phyloP scores from a whole-genome alignment of 345 rosid species.

The Erysimum cheiranthoides region DNA sequence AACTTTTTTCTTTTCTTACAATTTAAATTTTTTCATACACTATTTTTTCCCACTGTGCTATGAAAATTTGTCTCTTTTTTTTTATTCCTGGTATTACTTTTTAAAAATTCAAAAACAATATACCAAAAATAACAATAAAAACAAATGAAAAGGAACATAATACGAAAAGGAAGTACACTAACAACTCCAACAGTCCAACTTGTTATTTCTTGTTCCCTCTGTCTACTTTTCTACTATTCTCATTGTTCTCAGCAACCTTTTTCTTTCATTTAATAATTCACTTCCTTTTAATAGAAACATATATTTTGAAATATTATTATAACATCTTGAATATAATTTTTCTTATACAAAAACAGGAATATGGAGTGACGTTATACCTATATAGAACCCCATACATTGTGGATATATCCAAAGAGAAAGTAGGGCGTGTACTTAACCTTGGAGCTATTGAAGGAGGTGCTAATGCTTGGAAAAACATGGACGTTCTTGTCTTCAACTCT shows the following conservation, averaged over 20 bases:
- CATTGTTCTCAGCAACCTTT: constrained; percentile 19
- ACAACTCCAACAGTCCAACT: constrained; percentile 39
- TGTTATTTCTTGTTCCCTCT: constrained; percentile 20
- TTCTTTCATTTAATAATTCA: constrained; percentile 21
- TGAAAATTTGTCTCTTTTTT: neutral
- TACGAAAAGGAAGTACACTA: constrained; percentile 44
- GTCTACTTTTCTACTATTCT: constrained; percentile 40
- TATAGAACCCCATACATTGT: constrained; percentile 88
- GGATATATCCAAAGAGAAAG: constrained; percentile 64
- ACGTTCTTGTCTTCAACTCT: constrained; percentile 82
- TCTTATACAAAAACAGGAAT: constrained; percentile 53
- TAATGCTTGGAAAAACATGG: constrained; percentile 78
- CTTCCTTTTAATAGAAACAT: neutral
- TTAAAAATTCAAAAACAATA: neutral
- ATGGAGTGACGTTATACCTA: constrained; percentile 68
- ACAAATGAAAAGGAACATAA: constrained; percentile 33
- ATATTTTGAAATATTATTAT: constrained; percentile 9
- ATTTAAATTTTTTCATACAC: neutral
- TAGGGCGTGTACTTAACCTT: constrained; percentile 71
- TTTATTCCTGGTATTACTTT: constrained; percentile 3
- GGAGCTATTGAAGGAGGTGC: constrained; percentile 66
- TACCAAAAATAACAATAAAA: constrained; percentile 33
- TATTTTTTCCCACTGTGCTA: constrained; percentile 15
- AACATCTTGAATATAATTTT: constrained; percentile 6
- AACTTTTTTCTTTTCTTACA: neutral